These are phyloP conservation scores for Xylaria acuta DNA, from an alignment of 495 filamentous ascomycete genomes.

Conservation along the genomic window DNA sequence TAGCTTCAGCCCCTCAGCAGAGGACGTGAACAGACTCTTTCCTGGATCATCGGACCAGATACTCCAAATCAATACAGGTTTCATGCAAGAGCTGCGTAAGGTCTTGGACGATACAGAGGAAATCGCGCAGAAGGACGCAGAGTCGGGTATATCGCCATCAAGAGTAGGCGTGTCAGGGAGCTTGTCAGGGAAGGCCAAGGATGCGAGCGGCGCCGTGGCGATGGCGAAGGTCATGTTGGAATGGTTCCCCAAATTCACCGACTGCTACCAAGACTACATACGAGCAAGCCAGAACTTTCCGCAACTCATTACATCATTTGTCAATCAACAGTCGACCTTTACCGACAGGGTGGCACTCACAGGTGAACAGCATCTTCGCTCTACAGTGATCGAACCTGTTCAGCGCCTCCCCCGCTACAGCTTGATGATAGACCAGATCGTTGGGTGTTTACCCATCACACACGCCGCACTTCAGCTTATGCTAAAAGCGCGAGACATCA, in stretches of 20 bases:
- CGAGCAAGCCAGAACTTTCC: conserved; percentile 83
- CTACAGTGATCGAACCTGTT: conserved; percentile 94
- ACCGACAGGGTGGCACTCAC: conserved; percentile 77
- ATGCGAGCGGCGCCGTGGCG: conserved; percentile 74
- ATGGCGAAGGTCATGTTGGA: conserved; percentile 81
- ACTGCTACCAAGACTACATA: conserved; percentile 91
- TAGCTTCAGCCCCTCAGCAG: conserved; percentile 74
- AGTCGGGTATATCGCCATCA: conserved; percentile 43
- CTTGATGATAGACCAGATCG: conserved; percentile 93
- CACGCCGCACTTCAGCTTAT: conserved; percentile 82
- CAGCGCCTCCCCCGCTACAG: conserved; percentile 95
- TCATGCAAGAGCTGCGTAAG: conserved; percentile 73
- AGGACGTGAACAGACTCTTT: conserved; percentile 77
- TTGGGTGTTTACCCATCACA: conserved; percentile 77
- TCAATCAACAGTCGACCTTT: conserved; percentile 80
- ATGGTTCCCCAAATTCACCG: conserved; percentile 89
- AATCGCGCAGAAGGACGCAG: conserved; percentile 73
- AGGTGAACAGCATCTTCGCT: conserved; percentile 89
- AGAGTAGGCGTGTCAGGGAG: conserved; percentile 58
- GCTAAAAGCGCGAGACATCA: conserved; percentile 84
- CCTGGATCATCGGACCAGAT: conserved; percentile 80
- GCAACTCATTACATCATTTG: conserved; percentile 74
- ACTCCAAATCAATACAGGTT: conserved; percentile 76
- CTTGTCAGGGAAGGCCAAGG: conserved; percentile 55
- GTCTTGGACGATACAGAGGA: conserved; percentile 85